These are phyloP conservation scores for Paragyromitra xinjiangensis DNA, from an alignment of 495 filamentous ascomycete species.

Conservation along the genomic window DNA sequence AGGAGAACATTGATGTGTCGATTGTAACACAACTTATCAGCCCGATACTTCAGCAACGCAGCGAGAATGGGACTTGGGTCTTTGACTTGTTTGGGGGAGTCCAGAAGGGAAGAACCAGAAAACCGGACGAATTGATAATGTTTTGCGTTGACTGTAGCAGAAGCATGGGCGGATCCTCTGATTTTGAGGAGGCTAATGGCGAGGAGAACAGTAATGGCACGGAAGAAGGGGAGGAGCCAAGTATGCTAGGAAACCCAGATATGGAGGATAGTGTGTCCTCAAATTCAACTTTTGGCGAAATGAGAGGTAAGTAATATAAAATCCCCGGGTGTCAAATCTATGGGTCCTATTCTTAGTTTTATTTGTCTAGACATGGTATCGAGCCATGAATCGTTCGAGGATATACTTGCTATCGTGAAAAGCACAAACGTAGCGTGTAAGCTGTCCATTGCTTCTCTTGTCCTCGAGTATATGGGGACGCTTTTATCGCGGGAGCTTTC, in stretches of 20 bases:
- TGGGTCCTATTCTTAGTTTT: neutral
- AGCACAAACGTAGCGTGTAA: neutral
- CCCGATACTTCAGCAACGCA: constrained; percentile 52
- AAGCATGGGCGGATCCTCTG: constrained; percentile 55
- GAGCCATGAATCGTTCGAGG: constrained; percentile 55
- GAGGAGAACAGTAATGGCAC: constrained; percentile 23
- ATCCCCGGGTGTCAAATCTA: too few species aligned
- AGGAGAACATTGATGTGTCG: constrained; percentile 53
- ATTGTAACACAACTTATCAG: constrained; percentile 56
- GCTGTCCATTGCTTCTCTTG: constrained; percentile 9
- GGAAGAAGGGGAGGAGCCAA: constrained; percentile 4
- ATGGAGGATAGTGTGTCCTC: neutral
- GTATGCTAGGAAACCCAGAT: neutral
- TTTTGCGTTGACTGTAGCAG: constrained; percentile 56
- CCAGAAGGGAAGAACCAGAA: constrained; percentile 35
- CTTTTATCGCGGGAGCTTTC: constrained; percentile 42
- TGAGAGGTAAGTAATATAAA: constrained; percentile 27
- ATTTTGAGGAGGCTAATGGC: constrained; percentile 56
- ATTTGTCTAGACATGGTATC: constrained; percentile 14
- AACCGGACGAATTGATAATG: constrained; percentile 58
- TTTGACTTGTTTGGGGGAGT: constrained; percentile 57
- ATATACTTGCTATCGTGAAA: constrained; percentile 55
- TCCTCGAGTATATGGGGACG: constrained; percentile 47
- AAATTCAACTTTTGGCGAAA: constrained; percentile 14
- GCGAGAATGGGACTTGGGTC: constrained; percentile 55